Conservation (phyloP, 2,329 filamentous ascomycete genomes). For the Exophiala mesophila region DNA sequence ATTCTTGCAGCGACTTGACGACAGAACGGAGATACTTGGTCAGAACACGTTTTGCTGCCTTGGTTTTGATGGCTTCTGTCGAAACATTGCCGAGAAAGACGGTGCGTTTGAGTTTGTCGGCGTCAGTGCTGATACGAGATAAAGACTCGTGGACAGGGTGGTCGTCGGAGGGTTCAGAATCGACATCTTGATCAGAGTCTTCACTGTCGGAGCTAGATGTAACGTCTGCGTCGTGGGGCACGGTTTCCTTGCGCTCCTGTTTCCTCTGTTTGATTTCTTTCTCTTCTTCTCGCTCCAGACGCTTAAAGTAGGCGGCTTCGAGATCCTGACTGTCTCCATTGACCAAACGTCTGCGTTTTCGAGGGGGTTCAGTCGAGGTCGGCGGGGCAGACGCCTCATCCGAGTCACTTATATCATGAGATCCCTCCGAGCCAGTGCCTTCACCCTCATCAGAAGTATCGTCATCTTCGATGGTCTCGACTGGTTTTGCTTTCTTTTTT, state of each 20-base stretch:
- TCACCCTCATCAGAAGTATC: constrained; percentile 1
- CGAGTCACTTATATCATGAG: no score
- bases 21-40: constrained; percentile 74
- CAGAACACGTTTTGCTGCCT: constrained; percentile 72
- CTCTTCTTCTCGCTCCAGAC: constrained; percentile 25
- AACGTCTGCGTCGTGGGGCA: constrained; percentile 31
- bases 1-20: constrained; percentile 49
- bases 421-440: constrained; percentile 34
- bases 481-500: constrained; percentile 20
- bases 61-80: constrained; percentile 73
- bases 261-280: constrained; percentile 29
- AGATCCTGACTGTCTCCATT: constrained; percentile 19
- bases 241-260: constrained; percentile 36
- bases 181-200: constrained; percentile 25
- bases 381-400: no score
- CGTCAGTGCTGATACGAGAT: constrained; percentile 29
- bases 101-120: constrained; percentile 79
- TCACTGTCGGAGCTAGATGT: constrained; percentile 25
- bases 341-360: constrained; percentile 34
- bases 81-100: constrained; percentile 93
- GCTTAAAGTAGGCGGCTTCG: constrained; percentile 24
- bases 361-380: constrained; percentile 10
- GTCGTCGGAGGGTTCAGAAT: constrained; percentile 20
- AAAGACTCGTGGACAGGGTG: constrained; percentile 35
- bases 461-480: background rate